phyloP scores from a whole-genome alignment of 116 monocot genomes.

The Trichopus zeylanicus region DNA sequence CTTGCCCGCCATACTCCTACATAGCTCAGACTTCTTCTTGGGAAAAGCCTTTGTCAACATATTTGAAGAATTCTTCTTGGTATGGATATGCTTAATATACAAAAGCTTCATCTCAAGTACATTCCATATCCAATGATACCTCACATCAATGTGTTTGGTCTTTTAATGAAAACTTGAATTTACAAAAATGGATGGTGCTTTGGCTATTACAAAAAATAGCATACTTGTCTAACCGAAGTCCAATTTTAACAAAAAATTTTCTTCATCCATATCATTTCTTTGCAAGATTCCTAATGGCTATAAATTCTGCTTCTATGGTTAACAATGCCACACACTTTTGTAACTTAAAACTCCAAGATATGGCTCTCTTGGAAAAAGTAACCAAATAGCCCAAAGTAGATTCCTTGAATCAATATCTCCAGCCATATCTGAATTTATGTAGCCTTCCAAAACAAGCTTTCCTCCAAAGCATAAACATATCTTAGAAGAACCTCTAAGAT shows the following conservation, averaged over 20 bases:
- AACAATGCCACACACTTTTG: not conserved
- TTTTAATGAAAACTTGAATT: not conserved
- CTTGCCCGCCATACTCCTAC: not conserved
- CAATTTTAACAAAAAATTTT: not conserved
- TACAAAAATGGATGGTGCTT: not conserved
- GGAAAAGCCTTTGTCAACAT: not conserved
- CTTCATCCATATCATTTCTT: not conserved
- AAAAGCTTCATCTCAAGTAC: not conserved
- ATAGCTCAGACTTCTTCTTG: not conserved
- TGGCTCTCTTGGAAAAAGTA: not conserved
- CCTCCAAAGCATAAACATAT: not conserved
- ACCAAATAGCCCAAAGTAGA: not conserved
- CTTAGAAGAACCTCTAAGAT: not conserved
- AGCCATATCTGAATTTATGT: too few relatives aligned
- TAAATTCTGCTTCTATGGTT: not conserved
- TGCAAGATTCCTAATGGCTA: not conserved
- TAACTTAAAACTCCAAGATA: too few relatives aligned
- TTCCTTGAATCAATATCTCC: not conserved
- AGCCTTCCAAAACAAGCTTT: too few relatives aligned
- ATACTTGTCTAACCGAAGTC: not conserved
- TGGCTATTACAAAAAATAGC: not conserved
- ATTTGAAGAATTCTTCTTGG: not conserved
- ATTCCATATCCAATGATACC: not conserved
- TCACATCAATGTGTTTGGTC: not conserved
- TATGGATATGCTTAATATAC: too few relatives aligned